Percentiles rank a stretch among this genome's conserved stretches.
phyloP scores from a whole-genome alignment of 257 asterid species.

The Ballota nigra region DNA sequence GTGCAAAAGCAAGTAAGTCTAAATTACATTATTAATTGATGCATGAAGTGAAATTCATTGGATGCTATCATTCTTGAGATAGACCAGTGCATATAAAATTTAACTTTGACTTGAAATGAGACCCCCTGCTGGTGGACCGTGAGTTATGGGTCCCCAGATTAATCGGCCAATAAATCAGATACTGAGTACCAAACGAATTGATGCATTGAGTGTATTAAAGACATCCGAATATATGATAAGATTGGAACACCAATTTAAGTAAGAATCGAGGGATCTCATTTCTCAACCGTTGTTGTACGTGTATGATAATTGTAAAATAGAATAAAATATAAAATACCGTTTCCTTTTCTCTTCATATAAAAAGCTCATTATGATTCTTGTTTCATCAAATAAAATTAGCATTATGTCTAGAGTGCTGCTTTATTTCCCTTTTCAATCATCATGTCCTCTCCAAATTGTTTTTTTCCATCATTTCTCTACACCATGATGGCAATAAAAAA shows the following conservation, averaged over 20 bases:
- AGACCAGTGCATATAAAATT: no score
- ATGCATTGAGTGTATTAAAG: not conserved
- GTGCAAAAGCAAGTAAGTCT: no score
- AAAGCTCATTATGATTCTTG: slow-evolving; percentile 20
- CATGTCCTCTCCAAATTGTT: slow-evolving; percentile 22
- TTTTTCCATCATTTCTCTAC: slow-evolving; percentile 24
- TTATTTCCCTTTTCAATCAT: slow-evolving; percentile 21
- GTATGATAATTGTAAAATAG: not conserved
- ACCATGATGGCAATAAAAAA: slow-evolving; percentile 19
- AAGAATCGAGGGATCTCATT: no score
- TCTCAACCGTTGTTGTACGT: not conserved
- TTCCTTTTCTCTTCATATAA: slow-evolving; percentile 17
- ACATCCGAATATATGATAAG: not conserved
- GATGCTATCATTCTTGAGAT: no score
- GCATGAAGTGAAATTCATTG: no score
- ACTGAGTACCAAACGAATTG: no score
- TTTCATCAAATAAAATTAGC: slow-evolving; percentile 23
- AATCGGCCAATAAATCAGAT: no score
- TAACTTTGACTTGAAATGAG: no score
- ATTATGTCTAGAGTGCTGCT: slow-evolving; percentile 28
- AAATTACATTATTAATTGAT: no score
- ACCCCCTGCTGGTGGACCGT: no score
- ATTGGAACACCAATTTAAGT: no score
- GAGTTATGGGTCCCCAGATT: no score
- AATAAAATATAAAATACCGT: not conserved